A percentile compares a stretch with the other conserved stretches of the same genome.
Evolutionary conservation across 805 yeast species (phyloP).

Genomic region (Pichia nakasei): DNA sequence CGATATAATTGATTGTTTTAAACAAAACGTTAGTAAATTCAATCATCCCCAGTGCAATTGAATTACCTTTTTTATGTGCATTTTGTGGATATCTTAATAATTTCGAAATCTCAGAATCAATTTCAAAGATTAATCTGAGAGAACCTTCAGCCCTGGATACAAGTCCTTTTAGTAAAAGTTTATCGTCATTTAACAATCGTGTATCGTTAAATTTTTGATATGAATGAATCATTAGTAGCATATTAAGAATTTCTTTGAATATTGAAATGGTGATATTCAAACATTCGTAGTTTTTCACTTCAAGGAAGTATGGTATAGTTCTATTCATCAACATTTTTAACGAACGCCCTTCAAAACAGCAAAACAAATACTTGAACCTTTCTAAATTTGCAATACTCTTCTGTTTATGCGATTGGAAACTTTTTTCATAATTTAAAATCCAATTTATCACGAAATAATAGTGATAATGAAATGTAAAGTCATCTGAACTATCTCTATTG

Average conservation of each 20-base stretch:
- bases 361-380: constrained; percentile 13
- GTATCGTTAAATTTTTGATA: constrained; percentile 33
- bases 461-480: constrained; percentile 28
- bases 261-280: constrained; percentile 1
- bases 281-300: constrained; percentile 36
- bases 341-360: constrained; percentile 3
- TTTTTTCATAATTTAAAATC: constrained; percentile 64
- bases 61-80: constrained; percentile 55
- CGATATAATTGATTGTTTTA: constrained; percentile 57
- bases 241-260: constrained; percentile 40
- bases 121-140: constrained; percentile 57
- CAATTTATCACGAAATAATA: constrained; percentile 60
- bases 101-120: constrained; percentile 47
- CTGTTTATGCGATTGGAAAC: constrained; percentile 17
- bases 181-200: constrained; percentile 33
- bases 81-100: constrained; percentile 52
- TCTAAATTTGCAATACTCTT: constrained; percentile 21
- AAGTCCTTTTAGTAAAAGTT: constrained; percentile 31
- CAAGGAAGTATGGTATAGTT: constrained; percentile 8
- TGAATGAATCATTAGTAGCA: constrained; percentile 29
- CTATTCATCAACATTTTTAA: constrained; percentile 2
- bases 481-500: constrained; percentile 4
- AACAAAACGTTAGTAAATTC: constrained; percentile 58
- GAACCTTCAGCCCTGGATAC: constrained; percentile 28
- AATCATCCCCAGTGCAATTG: constrained; percentile 49